Evolutionary conservation across 1,284 basidiomycete genomes (phyloP).

Genomic region (Mycosarcoma mackinlayi): DNA sequence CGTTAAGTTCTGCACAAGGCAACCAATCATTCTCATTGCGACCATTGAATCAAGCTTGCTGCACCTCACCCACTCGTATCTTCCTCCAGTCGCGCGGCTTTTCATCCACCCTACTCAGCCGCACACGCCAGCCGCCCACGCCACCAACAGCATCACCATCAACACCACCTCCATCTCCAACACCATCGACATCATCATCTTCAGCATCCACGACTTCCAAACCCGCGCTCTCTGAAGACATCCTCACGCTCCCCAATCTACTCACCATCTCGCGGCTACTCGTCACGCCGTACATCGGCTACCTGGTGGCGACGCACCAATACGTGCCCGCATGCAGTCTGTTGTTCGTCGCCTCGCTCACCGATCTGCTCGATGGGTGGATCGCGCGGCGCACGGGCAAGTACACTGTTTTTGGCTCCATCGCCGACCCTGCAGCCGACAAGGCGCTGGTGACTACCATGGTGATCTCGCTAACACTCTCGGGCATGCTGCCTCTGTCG

Average conservation of each 20-base stretch:
- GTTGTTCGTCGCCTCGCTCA: constrained; percentile 86
- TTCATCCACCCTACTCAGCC: neutral
- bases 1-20: neutral
- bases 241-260: constrained; percentile 92
- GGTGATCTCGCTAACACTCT: constrained; percentile 84
- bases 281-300: constrained; percentile 89
- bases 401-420: constrained; percentile 85
- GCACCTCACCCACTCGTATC: no score
- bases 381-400: constrained; percentile 82
- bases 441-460: constrained; percentile 95
- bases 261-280: constrained; percentile 87
- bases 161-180: constrained; percentile 72
- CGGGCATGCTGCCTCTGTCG: constrained; percentile 84
- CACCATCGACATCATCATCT: constrained; percentile 71
- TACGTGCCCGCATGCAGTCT: constrained; percentile 82
- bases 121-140: no score
- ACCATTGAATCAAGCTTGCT: no score
- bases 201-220: constrained; percentile 62
- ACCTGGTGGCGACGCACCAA: constrained; percentile 86
- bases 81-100: neutral
- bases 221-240: constrained; percentile 77
- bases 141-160: constrained; percentile 65
- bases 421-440: constrained; percentile 96
- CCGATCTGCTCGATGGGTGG: constrained; percentile 91
- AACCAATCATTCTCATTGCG: no score